phyloP scores from a whole-genome alignment of 768 basidiomycete genomes.

The Phylloporus rhodoxanthus region DNA sequence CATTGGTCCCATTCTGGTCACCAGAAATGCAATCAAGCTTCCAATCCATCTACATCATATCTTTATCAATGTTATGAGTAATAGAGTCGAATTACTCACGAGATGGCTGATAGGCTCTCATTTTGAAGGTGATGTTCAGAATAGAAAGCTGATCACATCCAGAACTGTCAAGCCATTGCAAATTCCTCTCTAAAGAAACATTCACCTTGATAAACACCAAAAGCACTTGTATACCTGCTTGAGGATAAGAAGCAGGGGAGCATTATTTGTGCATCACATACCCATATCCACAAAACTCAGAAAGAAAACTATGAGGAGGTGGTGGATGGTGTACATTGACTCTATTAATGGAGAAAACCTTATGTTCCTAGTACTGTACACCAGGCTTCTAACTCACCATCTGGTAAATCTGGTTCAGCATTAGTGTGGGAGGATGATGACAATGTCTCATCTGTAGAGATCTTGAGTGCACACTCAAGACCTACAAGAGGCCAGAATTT shows the following conservation, averaged over 20 bases:
- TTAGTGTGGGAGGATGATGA: background rate
- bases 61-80: background rate
- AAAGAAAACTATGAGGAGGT: conserved; percentile 18
- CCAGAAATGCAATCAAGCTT: conserved; percentile 15
- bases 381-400: conserved; percentile 20
- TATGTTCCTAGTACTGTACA: conserved; percentile 25
- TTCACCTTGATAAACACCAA: conserved; percentile 27
- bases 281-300: conserved; percentile 25
- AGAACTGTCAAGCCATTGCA: background rate
- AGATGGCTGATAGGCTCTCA: conserved; percentile 21
- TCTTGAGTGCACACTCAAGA: background rate
- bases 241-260: background rate
- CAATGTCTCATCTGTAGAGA: background rate
- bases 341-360: background rate
- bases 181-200: background rate
- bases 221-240: conserved; percentile 15
- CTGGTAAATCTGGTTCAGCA: conserved; percentile 5
- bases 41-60: conserved; percentile 25
- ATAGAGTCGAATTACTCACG: conserved; percentile 8
- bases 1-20: conserved; percentile 17
- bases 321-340: background rate
- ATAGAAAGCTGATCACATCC: conserved; percentile 17
- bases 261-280: background rate
- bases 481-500: background rate
- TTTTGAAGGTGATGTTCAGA: conserved; percentile 15